Percentiles rank a stretch among this genome's conserved stretches.
These are phyloP conservation scores for Wilhelminamyces savonicus DNA, from an alignment of 805 yeast genomes.

Conservation along the genomic window DNA sequence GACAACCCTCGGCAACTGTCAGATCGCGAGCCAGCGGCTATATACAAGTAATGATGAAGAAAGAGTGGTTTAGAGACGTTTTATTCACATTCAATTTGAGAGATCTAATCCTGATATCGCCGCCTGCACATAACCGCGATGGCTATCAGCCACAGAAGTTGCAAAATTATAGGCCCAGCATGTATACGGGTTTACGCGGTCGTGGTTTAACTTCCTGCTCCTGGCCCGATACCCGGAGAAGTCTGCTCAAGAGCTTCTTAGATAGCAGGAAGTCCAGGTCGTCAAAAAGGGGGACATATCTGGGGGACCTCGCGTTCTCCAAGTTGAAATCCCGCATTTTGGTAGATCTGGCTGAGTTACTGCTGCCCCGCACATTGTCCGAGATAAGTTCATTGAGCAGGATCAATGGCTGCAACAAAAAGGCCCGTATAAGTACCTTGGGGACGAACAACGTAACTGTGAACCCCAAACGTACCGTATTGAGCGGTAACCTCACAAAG, in stretches of 20 bases:
- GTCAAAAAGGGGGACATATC: background rate
- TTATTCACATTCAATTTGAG: background rate
- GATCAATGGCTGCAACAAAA: too few relatives aligned
- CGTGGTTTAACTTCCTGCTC: too few relatives aligned
- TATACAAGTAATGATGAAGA: background rate
- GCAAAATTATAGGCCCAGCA: too few relatives aligned
- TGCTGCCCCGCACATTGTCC: conserved; percentile 1
- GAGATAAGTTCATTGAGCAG: too few relatives aligned
- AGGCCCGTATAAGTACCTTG: conserved; percentile 10
- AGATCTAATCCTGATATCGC: background rate
- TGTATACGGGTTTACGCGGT: too few relatives aligned
- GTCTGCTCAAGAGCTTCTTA: too few relatives aligned
- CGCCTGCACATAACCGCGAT: background rate
- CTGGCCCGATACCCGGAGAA: too few relatives aligned
- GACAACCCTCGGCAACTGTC: too few relatives aligned
- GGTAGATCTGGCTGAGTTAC: conserved; percentile 3
- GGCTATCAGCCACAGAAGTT: background rate
- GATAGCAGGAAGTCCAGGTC: background rate
- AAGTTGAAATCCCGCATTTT: conserved; percentile 3
- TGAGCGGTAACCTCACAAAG: conserved; percentile 11
- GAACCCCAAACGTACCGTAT: conserved; percentile 6
- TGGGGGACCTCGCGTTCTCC: conserved; percentile 1
- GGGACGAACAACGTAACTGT: conserved; percentile 16
- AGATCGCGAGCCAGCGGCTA: background rate
- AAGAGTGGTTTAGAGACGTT: background rate